Percentiles rank a stretch among this genome's conserved stretches.
Evolutionary conservation across 2,329 filamentous ascomycete genomes (phyloP).

Genomic region (Botrytis sinoallii): DNA sequence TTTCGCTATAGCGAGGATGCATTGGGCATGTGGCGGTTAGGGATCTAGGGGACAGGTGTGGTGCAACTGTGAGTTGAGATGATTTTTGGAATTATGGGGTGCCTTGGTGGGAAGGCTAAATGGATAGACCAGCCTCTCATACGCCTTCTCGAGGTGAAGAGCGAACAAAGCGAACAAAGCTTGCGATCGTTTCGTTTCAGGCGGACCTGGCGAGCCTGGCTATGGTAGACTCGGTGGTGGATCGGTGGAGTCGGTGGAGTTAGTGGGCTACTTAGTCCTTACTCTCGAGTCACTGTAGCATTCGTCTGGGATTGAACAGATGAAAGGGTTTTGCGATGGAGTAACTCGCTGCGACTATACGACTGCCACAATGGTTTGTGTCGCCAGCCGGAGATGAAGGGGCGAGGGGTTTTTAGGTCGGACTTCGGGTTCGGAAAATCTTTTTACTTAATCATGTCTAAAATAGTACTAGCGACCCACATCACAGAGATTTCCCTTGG

Average conservation of each 20-base stretch:
- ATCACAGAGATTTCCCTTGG: neutral
- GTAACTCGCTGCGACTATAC: neutral
- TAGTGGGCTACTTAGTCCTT: neutral
- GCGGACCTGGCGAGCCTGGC: neutral
- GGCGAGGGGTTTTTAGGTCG: neutral
- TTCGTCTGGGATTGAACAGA: neutral
- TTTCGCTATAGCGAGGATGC: neutral
- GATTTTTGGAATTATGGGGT: neutral
- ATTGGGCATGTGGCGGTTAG: neutral
- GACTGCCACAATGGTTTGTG: neutral
- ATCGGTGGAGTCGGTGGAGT: neutral
- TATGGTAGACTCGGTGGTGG: neutral
- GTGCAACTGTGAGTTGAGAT: conserved; percentile 7
- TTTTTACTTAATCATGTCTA: neutral
- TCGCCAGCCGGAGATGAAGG: conserved; percentile 1
- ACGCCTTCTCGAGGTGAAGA: neutral
- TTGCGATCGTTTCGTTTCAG: neutral
- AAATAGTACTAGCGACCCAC: neutral
- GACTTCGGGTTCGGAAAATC: neutral
- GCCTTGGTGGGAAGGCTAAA: neutral
- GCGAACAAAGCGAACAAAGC: neutral
- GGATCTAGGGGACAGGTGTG: neutral
- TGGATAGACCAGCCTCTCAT: neutral
- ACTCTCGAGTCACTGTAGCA: neutral
- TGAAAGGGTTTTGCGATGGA: neutral